Percentiles rank a stretch among this genome's conserved stretches.
These are phyloP conservation scores for Saccharum spontaneum DNA, from an alignment of 176 grass and related monocot genomes.

Conservation along the genomic window DNA sequence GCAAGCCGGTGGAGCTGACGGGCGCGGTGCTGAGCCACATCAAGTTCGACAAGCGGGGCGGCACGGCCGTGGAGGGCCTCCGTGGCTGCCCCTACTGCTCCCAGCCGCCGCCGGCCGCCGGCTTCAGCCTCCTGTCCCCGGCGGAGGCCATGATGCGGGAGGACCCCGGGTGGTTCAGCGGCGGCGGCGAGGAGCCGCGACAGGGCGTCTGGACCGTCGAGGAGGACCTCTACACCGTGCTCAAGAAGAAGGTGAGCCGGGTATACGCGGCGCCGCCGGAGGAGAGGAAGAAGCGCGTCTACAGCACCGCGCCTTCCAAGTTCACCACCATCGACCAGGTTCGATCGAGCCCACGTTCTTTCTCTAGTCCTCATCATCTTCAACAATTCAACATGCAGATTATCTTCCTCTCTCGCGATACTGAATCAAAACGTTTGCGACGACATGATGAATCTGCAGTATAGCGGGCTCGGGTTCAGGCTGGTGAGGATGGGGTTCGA, in stretches of 20 bases:
- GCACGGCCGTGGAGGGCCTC: conserved; percentile 73
- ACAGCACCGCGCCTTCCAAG: conserved; percentile 75
- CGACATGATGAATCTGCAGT: conserved; percentile 29
- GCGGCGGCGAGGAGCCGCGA: conserved; percentile 40
- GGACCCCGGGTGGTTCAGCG: conserved; percentile 52
- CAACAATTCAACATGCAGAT: not conserved
- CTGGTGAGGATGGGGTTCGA: conserved; percentile 88
- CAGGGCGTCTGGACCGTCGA: conserved; percentile 64
- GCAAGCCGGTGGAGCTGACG: conserved; percentile 67
- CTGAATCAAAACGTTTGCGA: not conserved
- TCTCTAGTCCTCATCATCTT: not conserved
- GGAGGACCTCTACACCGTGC: conserved; percentile 66
- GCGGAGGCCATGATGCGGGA: conserved; percentile 83
- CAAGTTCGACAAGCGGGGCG: conserved; percentile 63
- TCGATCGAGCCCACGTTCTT: not conserved
- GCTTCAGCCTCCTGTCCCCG: conserved; percentile 58
- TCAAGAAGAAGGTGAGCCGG: conserved; percentile 80
- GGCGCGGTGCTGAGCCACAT: conserved; percentile 84
- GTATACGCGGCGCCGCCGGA: conserved; percentile 81
- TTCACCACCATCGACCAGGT: conserved; percentile 93
- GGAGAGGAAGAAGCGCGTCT: conserved; percentile 81
- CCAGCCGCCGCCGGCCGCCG: conserved; percentile 57
- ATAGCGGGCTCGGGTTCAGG: conserved; percentile 82
- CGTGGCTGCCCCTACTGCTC: conserved; percentile 68
- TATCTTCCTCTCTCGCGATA: no score